A percentile compares a stretch with the other conserved stretches of the same genome.
Conservation (phyloP, 306 rosid species). For the Sechiopsis laciniata region DNA sequence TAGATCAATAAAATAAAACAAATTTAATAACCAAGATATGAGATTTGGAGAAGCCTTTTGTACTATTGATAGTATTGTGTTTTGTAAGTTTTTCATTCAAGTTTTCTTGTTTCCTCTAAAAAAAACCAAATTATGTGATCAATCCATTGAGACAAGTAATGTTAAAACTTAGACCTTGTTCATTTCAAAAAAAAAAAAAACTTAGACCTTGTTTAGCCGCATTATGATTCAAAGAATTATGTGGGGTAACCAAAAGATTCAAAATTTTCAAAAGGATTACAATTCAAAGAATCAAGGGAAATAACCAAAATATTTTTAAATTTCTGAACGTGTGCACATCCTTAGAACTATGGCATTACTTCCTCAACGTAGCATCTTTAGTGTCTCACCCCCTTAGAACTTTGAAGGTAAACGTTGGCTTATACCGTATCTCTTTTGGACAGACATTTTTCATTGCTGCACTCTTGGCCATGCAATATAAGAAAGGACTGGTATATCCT, state of each 20-base stretch:
- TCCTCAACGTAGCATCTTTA: not conserved
- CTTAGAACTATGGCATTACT: not conserved
- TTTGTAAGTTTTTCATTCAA: too few species aligned
- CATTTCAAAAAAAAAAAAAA: too few species aligned
- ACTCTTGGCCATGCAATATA: slow-evolving; percentile 94
- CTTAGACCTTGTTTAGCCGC: not conserved
- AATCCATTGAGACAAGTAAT: too few species aligned
- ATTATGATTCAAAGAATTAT: slow-evolving; percentile 14
- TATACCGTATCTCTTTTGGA: slow-evolving; percentile 27
- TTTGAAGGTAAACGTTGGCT: not conserved
- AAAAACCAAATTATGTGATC: too few species aligned
- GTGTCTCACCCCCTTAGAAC: not conserved
- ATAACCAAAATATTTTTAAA: not conserved
- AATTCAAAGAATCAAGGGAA: slow-evolving; percentile 13
- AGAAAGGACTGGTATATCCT: slow-evolving; percentile 71
- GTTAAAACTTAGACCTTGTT: too few species aligned
- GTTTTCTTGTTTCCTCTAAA: too few species aligned
- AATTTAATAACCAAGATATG: too few species aligned
- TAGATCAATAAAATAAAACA: not conserved
- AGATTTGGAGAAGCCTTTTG: too few species aligned
- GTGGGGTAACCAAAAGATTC: not conserved
- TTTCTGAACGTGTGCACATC: not conserved
- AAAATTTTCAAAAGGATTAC: not conserved
- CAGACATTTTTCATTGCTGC: slow-evolving; percentile 99
- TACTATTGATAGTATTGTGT: too few species aligned